Base-by-base conservation (phyloP, 495 filamentous ascomycete species). In the Hypomontagnella submonticulosa region DNA sequence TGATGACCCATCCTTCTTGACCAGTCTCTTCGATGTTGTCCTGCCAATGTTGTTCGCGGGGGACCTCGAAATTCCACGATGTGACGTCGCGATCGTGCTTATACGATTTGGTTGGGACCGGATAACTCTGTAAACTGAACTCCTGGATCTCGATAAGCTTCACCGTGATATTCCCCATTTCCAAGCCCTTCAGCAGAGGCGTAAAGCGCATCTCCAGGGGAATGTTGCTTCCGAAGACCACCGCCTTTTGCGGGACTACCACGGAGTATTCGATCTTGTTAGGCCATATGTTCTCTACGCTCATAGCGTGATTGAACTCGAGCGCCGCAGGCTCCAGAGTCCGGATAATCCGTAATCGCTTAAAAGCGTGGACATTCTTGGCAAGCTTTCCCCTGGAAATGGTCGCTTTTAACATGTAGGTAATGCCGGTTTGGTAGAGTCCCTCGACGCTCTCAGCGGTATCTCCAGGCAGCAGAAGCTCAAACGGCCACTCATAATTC, bases 261-360 rank as follows among this genome's bases (percentile, higher is more conserved):
- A 99, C 89, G 5, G 90, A 90, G 74, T 98, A 98, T 71, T 95
- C 88, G 69, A 97, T 85, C 80, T 99, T 99, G 76, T 93, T 91
- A 9, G 90, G 87, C 95, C 95, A 99, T 55, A 95, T 85, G 70
- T 96, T 96, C 74, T 96, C 91, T 51, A 96, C 88, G n/a, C 89
- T 92, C 91, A 93, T 93, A 9, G 90, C 89, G 72, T 95, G 90
- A 13, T 90, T 85, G 61, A 95, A 82, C 72, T 97, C 94, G 57
- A 95, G 81, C 27, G 91, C 88, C 38, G 90, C 88, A 12, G 90
- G 82, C 32, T 92, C 90, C 49, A 97, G 77, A 3, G 94, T 97
- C 50, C 95, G 84, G 44, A 99, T 90, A 59, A 99, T 88, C 15
- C 95, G 86, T 52, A 99, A 77, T 43, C 92, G 91, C 73, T 90